Evolutionary conservation across 2,329 filamentous ascomycete species (phyloP).

Genomic region (Fusarium solani-melongenae): DNA sequence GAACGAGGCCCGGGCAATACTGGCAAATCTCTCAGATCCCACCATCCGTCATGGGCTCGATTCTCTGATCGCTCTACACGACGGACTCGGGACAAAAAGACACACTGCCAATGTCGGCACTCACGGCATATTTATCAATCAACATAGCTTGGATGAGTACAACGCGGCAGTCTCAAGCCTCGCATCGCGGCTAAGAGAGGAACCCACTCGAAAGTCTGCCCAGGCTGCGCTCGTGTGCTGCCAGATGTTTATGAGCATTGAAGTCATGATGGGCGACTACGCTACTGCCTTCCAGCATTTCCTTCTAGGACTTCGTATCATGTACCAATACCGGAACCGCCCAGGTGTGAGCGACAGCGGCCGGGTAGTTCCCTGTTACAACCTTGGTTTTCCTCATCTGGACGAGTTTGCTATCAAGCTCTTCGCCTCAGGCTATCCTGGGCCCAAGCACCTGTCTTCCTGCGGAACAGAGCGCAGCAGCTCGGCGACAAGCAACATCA

Average conservation of each 20-base stretch:
- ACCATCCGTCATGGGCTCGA: conserved; percentile 3
- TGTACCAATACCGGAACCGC: conserved; percentile 7
- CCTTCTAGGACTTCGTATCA: conserved; percentile 5
- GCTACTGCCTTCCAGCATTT: conserved; percentile 4
- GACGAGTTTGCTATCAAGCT: conserved; percentile 13
- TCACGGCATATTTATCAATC: not conserved
- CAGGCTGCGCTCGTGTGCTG: conserved; percentile 11
- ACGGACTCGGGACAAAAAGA: not conserved
- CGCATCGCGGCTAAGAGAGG: not conserved
- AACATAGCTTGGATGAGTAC: conserved; percentile 2
- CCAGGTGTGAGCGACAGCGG: not conserved
- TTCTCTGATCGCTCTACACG: not conserved
- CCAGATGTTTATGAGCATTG: conserved; percentile 17
- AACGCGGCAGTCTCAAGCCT: not conserved
- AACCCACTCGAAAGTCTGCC: not conserved
- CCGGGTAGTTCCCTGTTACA: not conserved
- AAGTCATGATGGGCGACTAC: conserved; percentile 3
- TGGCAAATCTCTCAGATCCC: conserved; percentile 7
- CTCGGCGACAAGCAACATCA: not conserved
- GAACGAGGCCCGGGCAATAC: not conserved
- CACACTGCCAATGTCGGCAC: too few species aligned
- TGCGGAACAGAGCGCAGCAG: not conserved
- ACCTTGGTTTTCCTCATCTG: not conserved
- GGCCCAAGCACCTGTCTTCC: not conserved
- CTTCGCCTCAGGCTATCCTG: conserved; percentile 4